Conservation (phyloP, 768 basidiomycete genomes). For the Clavulina sp. region DNA sequence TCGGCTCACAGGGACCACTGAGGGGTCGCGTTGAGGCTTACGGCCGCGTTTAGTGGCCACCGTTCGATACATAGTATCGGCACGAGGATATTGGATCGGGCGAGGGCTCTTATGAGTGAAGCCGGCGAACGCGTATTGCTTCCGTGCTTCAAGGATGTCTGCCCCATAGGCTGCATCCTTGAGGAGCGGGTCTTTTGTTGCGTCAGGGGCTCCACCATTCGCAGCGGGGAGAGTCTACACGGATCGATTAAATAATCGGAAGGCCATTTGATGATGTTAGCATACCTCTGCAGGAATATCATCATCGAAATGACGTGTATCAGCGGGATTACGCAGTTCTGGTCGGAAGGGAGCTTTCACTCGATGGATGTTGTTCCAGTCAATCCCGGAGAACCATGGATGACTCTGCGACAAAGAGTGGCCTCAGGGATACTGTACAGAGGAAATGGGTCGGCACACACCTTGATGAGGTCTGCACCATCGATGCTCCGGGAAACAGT, state of each 20-base stretch:
- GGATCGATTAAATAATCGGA: constrained; percentile 12
- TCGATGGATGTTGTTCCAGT: constrained; percentile 74
- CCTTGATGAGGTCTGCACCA: constrained; percentile 86
- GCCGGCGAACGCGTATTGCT: constrained; percentile 78
- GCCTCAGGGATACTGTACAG: not conserved
- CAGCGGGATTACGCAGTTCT: constrained; percentile 60
- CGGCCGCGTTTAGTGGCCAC: constrained; percentile 37
- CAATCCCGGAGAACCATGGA: constrained; percentile 80
- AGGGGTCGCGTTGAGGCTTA: constrained; percentile 34
- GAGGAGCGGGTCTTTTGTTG: constrained; percentile 78
- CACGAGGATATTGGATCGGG: constrained; percentile 54
- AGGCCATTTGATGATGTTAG: too few relatives aligned
- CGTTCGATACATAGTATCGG: constrained; percentile 31
- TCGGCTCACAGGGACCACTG: constrained; percentile 43
- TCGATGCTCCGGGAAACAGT: constrained; percentile 36
- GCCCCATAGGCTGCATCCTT: constrained; percentile 71
- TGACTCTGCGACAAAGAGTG: constrained; percentile 39
- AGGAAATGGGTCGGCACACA: constrained; percentile 13
- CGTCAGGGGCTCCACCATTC: constrained; percentile 67
- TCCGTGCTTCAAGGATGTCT: constrained; percentile 76
- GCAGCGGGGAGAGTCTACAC: constrained; percentile 71
- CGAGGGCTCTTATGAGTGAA: constrained; percentile 85
- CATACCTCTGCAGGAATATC: constrained; percentile 83
- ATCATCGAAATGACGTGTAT: constrained; percentile 89
- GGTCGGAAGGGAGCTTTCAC: constrained; percentile 81